Base-by-base conservation (phyloP, 257 asterid genomes). In the Nicotiana otophora region DNA sequence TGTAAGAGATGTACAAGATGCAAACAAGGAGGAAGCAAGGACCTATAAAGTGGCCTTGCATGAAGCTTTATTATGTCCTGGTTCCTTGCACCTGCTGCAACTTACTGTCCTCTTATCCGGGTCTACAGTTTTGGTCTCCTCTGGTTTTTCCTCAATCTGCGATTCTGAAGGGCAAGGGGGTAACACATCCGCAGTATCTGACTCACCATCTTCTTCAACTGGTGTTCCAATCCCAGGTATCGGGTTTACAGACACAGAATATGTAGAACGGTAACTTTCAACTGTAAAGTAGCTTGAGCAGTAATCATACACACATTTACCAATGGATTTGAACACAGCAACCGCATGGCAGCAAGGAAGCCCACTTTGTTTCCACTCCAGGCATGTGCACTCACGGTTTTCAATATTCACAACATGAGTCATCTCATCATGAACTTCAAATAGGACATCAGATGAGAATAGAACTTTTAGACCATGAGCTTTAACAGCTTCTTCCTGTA, bases 1-100 rank as follows among this genome's bases (percentile, higher is more conserved):
- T 62, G 11, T 74, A 80, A 75, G 81, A 62, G 64, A 86, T 86
- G 86, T 80, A 80, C 84, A 80, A 77, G 58, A 80, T 84, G 84
- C 81, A 84, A 69, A 84, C 26, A 72, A 34, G 20, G 36, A 34
- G 39, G 80, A 62, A 67, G 33, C 15, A 62, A 58, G 76, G 53
- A 39, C 67, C 82, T 86, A 84, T 58, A 79, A 23, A 17, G 64
- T 85, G 81, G 93, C 92, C 89, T 89, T 92, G 86, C 99, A 95
- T 23, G 99, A 91, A 86, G 96, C 92, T 89, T 92, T 93, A 61
- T 95, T 95, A 81, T 95, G 99, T 77, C 98, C 99, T 19, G 93
- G 93, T 87, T 90, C 94, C 89, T 92, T 95, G 85, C 98, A 95
- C 86, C 85, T 90, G 64, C 94, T 90, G 89, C 99, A 95, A 5